Evolutionary conservation across 768 basidiomycete genomes (phyloP), one percentile per base, ranked within the genome.

Genomic region (Mycena leptocephala): DNA sequence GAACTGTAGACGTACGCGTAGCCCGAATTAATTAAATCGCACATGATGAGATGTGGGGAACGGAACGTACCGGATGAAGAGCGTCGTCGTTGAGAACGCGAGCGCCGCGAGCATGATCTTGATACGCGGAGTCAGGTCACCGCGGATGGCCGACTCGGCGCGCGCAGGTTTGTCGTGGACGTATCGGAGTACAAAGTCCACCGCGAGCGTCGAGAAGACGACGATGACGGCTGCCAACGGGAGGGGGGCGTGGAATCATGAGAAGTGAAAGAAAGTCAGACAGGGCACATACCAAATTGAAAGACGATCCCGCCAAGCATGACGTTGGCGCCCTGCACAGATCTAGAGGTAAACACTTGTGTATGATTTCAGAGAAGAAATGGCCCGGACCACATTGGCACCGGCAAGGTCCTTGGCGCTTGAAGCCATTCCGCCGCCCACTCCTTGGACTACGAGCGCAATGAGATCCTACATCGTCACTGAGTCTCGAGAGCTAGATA

Each of bases 271-370:
- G 9, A 18, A 39, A 39, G 26, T 18, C 2, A 51, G 20, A 68
- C 3, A 67, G 13, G 2, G 18, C 11, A 75, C 87, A 35, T 70
- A 88, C 88, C 79, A 24, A 93, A 81, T 79, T 94, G 93, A 78
- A 94, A 89, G 22, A 85, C 84, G 72, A 95, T 93, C 64, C 93
- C 93, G 6, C 84, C 91, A 14, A 93, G 86, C 92, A 93, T 93
- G 20, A 75, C 28, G 14, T 56, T 22, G 13, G 74, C 67, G 22
- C 74, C 74, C 51, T 64, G 33, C 3, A 28, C n/a, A 13, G 18
- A 20, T 1, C 13, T 24, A 26, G 39, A 26, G 39, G 20, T 53
- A 10, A 35, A 8, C 10, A 18, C 14, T 2, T 20, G 22, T 2
- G 2, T 14, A 28, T n/a, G 48, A 39, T 33, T 8, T 51, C 48